Evolutionary conservation across 2,329 filamentous ascomycete species (phyloP).

Genomic region (Penicillium sp.): DNA sequence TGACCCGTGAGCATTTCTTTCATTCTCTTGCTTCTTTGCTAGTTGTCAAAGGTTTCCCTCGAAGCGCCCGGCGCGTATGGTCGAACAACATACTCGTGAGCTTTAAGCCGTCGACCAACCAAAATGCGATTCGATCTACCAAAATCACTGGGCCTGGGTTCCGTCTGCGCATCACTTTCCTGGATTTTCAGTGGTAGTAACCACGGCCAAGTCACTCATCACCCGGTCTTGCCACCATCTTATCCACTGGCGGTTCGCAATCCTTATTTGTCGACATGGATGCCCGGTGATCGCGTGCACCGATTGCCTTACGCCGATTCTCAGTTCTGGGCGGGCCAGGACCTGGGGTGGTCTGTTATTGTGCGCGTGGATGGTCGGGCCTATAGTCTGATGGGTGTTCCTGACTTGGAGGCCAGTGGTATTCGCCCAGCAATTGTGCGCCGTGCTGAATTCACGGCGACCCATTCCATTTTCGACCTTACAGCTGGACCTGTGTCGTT

Average conservation of each 20-base stretch:
- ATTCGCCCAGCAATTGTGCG: conserved; percentile 36
- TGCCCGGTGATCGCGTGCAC: conserved; percentile 41
- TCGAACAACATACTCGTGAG: neutral
- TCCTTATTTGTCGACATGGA: conserved; percentile 47
- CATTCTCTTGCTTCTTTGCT: neutral
- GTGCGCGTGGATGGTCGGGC: conserved; percentile 42
- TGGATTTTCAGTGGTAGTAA: conserved; percentile 14
- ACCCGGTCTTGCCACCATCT: conserved; percentile 40
- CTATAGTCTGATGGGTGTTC: conserved; percentile 45
- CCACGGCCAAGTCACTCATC: conserved; percentile 16
- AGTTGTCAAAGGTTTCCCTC: neutral
- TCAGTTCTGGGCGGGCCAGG: conserved; percentile 46
- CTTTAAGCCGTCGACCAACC: neutral
- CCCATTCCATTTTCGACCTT: conserved; percentile 43
- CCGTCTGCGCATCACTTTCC: conserved; percentile 22
- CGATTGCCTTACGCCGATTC: conserved; percentile 39
- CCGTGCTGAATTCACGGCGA: conserved; percentile 42
- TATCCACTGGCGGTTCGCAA: conserved; percentile 47
- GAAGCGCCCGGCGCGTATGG: neutral
- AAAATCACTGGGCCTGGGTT: conserved; percentile 20
- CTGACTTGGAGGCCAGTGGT: conserved; percentile 20
- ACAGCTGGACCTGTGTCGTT: conserved; percentile 37
- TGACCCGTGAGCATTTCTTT: neutral
- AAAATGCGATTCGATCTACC: conserved; percentile 18
- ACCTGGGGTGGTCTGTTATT: conserved; percentile 44